Evolutionary conservation across 257 asterid genomes (phyloP).

Genomic region (Verbena officinalis): DNA sequence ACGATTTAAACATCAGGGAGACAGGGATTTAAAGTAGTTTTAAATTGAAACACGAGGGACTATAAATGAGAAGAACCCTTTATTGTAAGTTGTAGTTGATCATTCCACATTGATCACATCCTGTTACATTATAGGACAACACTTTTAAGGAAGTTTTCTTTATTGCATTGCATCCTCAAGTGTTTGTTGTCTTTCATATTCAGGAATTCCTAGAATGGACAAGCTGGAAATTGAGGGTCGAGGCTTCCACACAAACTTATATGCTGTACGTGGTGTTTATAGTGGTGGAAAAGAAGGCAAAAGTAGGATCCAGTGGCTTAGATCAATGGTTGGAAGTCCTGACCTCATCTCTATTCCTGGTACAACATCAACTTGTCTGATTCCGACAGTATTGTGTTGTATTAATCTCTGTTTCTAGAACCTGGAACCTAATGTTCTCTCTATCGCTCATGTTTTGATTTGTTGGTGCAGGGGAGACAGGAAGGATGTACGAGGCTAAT

Average conservation of each 20-base stretch:
- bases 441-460: background rate
- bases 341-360: conserved; percentile 97
- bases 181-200: conserved; percentile 27
- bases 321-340: conserved; percentile 99
- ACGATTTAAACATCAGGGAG: too few relatives aligned
- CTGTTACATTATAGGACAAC: conserved; percentile 20
- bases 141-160: background rate
- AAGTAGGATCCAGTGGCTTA: conserved; percentile 97
- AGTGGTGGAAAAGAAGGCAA: conserved; percentile 97
- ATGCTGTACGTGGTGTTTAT: conserved; percentile 82
- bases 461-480: conserved; percentile 84
- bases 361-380: conserved; percentile 30
- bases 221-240: conserved; percentile 98
- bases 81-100: background rate
- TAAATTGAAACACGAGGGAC: too few relatives aligned
- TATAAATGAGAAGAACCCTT: too few relatives aligned
- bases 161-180: background rate
- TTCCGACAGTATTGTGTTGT: conserved; percentile 6
- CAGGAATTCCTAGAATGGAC: conserved; percentile 85
- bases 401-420: background rate
- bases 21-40: too few relatives aligned
- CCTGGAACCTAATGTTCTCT: background rate
- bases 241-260: conserved; percentile 95
- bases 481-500: conserved; percentile 98
- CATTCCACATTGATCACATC: conserved; percentile 18